Evolutionary conservation across 2,329 filamentous ascomycete species (phyloP), one percentile per base, ranked within the genome.

Genomic region (Hypoxylon sp.): DNA sequence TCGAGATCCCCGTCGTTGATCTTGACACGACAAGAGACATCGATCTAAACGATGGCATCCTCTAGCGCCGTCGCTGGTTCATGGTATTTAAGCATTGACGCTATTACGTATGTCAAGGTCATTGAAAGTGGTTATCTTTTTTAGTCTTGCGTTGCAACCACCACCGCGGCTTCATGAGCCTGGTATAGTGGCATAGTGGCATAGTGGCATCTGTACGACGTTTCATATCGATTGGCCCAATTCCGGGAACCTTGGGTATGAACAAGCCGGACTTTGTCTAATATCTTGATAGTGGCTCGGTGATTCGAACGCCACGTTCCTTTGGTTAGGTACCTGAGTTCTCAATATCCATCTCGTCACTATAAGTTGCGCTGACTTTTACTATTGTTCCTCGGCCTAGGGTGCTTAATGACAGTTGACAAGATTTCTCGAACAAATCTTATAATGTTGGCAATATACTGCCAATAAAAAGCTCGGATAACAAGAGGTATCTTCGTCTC

Each of bases 1-100:
- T 53, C 51, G 52, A 60, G 51, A 66, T 61, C 63, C 66, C 37
- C 43, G 66, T 53, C 56, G 61, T 52, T 58, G 61, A 67, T 67
- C 64, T 62, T 54, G 58, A 65, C 64, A 65, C 53, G 57, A 63
- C 55, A 55, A 56, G 50, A 63, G 50, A 62, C 56, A 50, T 59
- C 29, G 58, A 62, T 43, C 45, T 41, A 41, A 29, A 43, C 43
- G 45, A 61, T 46, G 16, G 14, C 52, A 50, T 58, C 51, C 54
- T 47, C 63, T 55, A 52, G 58, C 45, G 23, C 19, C 30, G 19
- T 32, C 30, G 32, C 58, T 19, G 39, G 39, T 61, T 48, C 47
- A 52, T 58, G 51, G 45, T 57, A 60, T 52, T 34, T 65, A 39
- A 55, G 51, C 46, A 47, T 45, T 53, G 60, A 48, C 43, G 46